phyloP scores from a whole-genome alignment of 768 basidiomycete species.

The Leccinum boreale region DNA sequence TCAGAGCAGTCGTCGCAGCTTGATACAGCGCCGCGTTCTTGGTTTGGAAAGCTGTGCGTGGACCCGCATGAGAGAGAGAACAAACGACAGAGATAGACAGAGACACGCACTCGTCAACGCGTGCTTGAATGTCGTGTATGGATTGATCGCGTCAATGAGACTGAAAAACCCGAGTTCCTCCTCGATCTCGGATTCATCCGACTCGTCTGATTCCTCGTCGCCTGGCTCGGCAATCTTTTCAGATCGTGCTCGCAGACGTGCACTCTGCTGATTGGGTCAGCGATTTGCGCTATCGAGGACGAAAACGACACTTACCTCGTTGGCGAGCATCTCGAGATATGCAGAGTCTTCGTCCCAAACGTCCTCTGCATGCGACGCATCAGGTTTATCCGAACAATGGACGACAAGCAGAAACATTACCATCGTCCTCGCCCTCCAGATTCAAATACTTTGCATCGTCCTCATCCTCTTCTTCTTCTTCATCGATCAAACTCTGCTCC shows the following conservation, averaged over 20 bases:
- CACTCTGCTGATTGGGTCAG: conserved; percentile 44
- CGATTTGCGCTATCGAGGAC: not conserved
- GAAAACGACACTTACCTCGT: conserved; percentile 51
- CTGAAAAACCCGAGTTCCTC: conserved; percentile 88
- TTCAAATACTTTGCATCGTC: conserved; percentile 55
- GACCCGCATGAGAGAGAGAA: not conserved
- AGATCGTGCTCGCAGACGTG: conserved; percentile 64
- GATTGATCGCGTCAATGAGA: conserved; percentile 75
- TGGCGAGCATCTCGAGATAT: conserved; percentile 82
- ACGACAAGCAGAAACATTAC: conserved; percentile 27
- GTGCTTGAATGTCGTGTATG: conserved; percentile 74
- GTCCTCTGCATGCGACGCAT: conserved; percentile 50
- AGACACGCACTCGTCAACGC: conserved; percentile 60
- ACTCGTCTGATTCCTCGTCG: conserved; percentile 38
- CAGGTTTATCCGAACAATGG: not conserved
- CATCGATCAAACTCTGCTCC: conserved; percentile 46
- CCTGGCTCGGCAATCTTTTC: conserved; percentile 34
- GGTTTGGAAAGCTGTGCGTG: conserved; percentile 62
- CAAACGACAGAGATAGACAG: no score
- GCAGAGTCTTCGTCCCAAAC: conserved; percentile 90
- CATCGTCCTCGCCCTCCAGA: conserved; percentile 63
- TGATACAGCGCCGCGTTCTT: conserved; percentile 67
- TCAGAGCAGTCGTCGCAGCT: conserved; percentile 65
- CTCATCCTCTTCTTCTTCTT: conserved; percentile 43
- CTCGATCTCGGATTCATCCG: conserved; percentile 59